Conservation (phyloP, 345 rosid species). For the Orychophragmus violaceus region DNA sequence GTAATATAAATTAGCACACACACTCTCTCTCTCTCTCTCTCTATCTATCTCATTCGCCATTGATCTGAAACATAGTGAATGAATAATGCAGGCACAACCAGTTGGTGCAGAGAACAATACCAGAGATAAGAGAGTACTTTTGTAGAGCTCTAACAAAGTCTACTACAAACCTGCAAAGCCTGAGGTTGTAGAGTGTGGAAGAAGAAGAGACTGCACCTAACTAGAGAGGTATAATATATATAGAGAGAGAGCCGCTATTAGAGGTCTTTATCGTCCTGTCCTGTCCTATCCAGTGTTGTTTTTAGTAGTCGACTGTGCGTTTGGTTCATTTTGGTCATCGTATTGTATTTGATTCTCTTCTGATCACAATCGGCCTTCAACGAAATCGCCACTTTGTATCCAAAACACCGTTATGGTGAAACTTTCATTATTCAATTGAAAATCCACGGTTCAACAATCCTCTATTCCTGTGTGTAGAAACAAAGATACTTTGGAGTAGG, state of each 20-base stretch:
- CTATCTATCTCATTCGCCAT: background rate
- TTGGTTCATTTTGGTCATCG: conserved; percentile 10
- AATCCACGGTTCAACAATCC: background rate
- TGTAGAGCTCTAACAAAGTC: conserved; percentile 61
- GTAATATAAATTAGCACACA: conserved; percentile 34
- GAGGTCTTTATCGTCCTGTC: conserved; percentile 21
- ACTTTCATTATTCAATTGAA: conserved; percentile 2
- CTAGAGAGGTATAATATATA: conserved; percentile 25
- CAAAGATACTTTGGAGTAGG: background rate
- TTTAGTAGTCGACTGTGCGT: conserved; percentile 12
- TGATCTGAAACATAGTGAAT: conserved; percentile 5
- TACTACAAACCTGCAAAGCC: conserved; percentile 45
- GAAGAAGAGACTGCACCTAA: conserved; percentile 27
- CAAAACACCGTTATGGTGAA: conserved; percentile 3
- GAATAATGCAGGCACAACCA: conserved; percentile 53
- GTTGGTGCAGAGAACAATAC: conserved; percentile 64
- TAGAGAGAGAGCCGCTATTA: conserved; percentile 9
- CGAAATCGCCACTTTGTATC: conserved; percentile 9
- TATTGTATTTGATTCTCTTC: conserved; percentile 14
- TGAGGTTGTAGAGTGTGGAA: conserved; percentile 44
- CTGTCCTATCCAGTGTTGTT: background rate
- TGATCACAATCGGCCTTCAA: conserved; percentile 16
- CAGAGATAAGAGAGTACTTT: conserved; percentile 76
- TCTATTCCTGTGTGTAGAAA: background rate
- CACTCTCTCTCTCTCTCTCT: too few relatives aligned